Conservation (phyloP, 257 asterid species). For the Plantago major region DNA sequence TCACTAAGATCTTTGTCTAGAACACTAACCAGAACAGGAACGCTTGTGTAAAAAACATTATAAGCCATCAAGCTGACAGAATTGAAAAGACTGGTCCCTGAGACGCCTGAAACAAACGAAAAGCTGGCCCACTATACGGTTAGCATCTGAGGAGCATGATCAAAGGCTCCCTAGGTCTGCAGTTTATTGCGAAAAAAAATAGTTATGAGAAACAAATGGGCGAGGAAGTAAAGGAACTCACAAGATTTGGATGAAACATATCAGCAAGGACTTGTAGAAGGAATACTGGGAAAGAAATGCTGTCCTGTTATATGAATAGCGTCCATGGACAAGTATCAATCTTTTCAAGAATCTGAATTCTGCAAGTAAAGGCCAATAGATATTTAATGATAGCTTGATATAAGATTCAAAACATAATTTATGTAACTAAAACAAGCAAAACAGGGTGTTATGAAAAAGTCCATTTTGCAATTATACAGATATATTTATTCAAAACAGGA, state of each 20-base stretch:
- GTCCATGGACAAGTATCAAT: conserved; percentile 96
- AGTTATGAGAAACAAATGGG: conserved; percentile 16
- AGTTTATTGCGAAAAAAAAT: conserved; percentile 13
- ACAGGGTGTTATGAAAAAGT: neutral
- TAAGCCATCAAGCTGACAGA: conserved; percentile 97
- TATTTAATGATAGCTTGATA: neutral
- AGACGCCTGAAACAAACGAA: conserved; percentile 93
- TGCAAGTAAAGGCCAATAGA: conserved; percentile 42
- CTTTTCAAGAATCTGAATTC: conserved; percentile 92
- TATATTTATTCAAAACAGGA: no score
- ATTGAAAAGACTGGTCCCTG: conserved; percentile 96
- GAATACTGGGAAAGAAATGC: conserved; percentile 97
- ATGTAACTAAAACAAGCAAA: neutral
- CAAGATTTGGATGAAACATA: conserved; percentile 98
- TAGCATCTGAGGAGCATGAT: conserved; percentile 28
- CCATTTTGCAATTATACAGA: no score
- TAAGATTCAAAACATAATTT: conserved; percentile 11
- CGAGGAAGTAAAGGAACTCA: conserved; percentile 42
- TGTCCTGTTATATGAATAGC: conserved; percentile 95
- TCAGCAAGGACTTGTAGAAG: conserved; percentile 87
- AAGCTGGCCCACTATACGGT: conserved; percentile 60
- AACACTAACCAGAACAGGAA: conserved; percentile 85
- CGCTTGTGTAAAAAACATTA: conserved; percentile 94
- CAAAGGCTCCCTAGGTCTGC: conserved; percentile 17
- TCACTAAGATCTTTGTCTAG: conserved; percentile 96